These are phyloP conservation scores for Globisporangium middletonii DNA, from an alignment of 352 stramenopile genomes.

Conservation along the genomic window DNA sequence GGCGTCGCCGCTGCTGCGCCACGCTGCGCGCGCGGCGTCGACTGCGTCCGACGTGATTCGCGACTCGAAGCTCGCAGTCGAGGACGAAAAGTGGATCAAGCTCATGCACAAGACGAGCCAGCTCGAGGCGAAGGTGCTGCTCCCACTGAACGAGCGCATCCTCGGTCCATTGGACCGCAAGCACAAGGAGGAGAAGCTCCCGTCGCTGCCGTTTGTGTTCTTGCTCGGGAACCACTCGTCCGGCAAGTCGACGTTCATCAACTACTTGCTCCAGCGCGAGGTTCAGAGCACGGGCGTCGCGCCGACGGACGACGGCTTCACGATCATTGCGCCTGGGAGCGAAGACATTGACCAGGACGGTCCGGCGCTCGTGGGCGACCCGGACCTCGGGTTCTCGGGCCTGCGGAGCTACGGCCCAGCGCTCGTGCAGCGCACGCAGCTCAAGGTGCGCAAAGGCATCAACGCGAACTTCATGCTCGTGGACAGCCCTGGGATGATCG, in stretches of 20 bases:
- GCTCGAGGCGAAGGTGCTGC: conserved; percentile 61
- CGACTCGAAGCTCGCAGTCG: conserved; percentile 18
- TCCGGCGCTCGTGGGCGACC: conserved; percentile 92
- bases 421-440: conserved; percentile 97
- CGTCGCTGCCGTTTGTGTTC: conserved; percentile 97
- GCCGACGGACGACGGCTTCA: conserved; percentile 99
- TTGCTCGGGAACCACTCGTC: conserved; percentile 98
- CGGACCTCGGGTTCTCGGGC: conserved; percentile 96
- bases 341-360: conserved; percentile 97
- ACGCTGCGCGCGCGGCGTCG: conserved; percentile 4
- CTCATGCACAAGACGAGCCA: conserved; percentile 81
- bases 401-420: conserved; percentile 95
- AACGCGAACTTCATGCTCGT: conserved; percentile 97
- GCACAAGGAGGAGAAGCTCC: conserved; percentile 88
- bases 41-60: conserved; percentile 21
- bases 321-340: conserved; percentile 95
- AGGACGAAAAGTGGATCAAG: conserved; percentile 77
- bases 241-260: conserved; percentile 99
- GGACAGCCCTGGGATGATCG: conserved; percentile 99
- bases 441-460: conserved; percentile 96
- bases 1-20: neutral
- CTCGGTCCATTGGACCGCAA: conserved; percentile 85
- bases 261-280: conserved; percentile 94
- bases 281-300: conserved; percentile 99
- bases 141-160: conserved; percentile 83